Conservation (phyloP, 1,284 basidiomycete genomes). For the Sphagnurus paluster region DNA sequence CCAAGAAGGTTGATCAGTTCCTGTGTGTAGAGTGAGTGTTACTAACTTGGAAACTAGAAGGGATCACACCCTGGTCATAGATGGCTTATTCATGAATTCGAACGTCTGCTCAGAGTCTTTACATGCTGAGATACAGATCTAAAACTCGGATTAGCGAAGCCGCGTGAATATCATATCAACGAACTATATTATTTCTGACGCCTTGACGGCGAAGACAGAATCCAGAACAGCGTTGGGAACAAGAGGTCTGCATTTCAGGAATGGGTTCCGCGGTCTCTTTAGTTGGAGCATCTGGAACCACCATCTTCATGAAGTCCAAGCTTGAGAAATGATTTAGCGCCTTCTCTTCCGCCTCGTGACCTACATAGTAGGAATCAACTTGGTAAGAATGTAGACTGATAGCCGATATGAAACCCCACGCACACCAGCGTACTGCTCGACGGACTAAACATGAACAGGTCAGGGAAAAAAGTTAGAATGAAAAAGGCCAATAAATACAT, state of each 20-base stretch:
- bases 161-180: neutral
- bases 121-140: slow-evolving; percentile 9
- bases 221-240: neutral
- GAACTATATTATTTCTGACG: slow-evolving; percentile 4
- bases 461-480: too few species aligned
- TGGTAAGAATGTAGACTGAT: too few species aligned
- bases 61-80: slow-evolving; percentile 4
- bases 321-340: too few species aligned
- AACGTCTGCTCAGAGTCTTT: slow-evolving; percentile 1
- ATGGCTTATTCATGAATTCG: neutral
- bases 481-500: neutral
- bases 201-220: neutral
- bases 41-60: neutral
- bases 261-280: too few species aligned
- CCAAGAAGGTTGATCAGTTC: neutral
- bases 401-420: too few species aligned
- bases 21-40: neutral
- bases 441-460: neutral
- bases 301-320: too few species aligned
- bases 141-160: neutral
- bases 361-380: too few species aligned
- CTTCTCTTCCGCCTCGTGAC: too few species aligned
- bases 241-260: neutral
- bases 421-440: neutral
- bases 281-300: too few species aligned